Conservation (phyloP, 805 yeast genomes). For the Schwanniomyces yamadae region DNA sequence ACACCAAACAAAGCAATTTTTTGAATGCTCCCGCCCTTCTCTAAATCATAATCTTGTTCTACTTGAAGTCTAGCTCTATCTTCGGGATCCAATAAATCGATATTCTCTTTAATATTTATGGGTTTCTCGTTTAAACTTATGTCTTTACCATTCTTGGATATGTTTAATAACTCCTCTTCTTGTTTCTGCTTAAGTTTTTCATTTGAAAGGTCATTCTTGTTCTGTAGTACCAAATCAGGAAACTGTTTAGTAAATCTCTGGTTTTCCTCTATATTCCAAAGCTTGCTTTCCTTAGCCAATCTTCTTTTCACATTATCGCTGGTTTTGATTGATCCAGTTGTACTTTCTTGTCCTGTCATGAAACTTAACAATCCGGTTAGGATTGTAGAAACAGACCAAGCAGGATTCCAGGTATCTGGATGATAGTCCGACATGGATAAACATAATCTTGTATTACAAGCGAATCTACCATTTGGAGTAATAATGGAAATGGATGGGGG, state of each 20-base stretch:
- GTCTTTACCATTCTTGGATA: not conserved
- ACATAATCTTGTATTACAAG: constrained; percentile 78
- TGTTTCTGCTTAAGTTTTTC: constrained; percentile 14
- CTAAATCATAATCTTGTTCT: constrained; percentile 16
- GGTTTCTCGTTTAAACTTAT: constrained; percentile 13
- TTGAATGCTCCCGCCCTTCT: constrained; percentile 5
- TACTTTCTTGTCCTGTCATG: constrained; percentile 84
- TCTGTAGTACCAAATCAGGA: constrained; percentile 60
- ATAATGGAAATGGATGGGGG: constrained; percentile 89
- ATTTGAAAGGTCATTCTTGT: constrained; percentile 30
- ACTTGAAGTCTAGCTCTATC: constrained; percentile 52
- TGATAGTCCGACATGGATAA: constrained; percentile 93
- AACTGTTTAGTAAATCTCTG: constrained; percentile 60
- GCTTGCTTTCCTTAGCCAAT: constrained; percentile 58
- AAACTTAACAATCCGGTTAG: constrained; percentile 84
- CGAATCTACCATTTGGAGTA: constrained; percentile 88
- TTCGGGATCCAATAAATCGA: constrained; percentile 58
- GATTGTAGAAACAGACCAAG: constrained; percentile 91
- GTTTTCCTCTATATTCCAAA: constrained; percentile 59
- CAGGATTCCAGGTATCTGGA: constrained; percentile 95
- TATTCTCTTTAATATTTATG: constrained; percentile 25
- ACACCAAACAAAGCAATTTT: constrained; percentile 28
- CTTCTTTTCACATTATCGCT: constrained; percentile 54
- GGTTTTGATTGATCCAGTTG: constrained; percentile 79
- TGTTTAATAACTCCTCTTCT: constrained; percentile 6